Base-by-base conservation (phyloP, 2,329 filamentous ascomycete species). In the Ascochyta fabae region DNA sequence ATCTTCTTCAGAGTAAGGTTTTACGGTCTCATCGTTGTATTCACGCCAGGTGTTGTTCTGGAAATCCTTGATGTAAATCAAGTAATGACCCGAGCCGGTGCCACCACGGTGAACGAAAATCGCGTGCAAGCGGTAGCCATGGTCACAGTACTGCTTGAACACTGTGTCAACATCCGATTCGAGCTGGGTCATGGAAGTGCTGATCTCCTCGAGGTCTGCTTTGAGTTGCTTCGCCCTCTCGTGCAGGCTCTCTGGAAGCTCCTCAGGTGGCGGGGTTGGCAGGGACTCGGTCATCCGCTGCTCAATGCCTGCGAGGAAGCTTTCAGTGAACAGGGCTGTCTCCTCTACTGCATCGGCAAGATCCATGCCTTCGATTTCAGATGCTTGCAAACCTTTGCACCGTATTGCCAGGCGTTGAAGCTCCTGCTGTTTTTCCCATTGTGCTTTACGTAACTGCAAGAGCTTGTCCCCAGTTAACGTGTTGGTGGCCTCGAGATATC, bases 41-140 rank as follows among this genome's bases (percentile, higher is more conserved):
- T 91, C 92, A 53, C 92, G 88, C 93, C 95, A 99, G 19, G 93
- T 80, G 33, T 87, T 79, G 42, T 86, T 84, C 61, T 88, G 84
- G 74, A 96, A 96, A 77, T 98, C 95, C 69, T 88, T 90, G 61
- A 99, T 96, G 84, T 93, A 97, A 40, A 97, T 92, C 88, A 92
- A 97, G 78, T 98, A 99, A 75, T 99, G 95, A 0, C 95, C 95
- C 27, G 83, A 83, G 13, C 69, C 68, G 2, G 74, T 68, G 8
- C 82, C 81, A 29, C 91, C 91, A 19, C 89, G 88, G 73, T 99
- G 95, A 67, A 96, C 94, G 69, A 99, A 96, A 29, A 97, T 90
- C 0, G 94, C 91, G 65, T 97, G 93, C 4, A 99, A 84, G 13
- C 86, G 86, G 73, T 98, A 99, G 10, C 88, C 85, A 42, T 91